These are phyloP conservation scores for Quercus phellos DNA, from an alignment of 331 rosid species.

Conservation along the genomic window DNA sequence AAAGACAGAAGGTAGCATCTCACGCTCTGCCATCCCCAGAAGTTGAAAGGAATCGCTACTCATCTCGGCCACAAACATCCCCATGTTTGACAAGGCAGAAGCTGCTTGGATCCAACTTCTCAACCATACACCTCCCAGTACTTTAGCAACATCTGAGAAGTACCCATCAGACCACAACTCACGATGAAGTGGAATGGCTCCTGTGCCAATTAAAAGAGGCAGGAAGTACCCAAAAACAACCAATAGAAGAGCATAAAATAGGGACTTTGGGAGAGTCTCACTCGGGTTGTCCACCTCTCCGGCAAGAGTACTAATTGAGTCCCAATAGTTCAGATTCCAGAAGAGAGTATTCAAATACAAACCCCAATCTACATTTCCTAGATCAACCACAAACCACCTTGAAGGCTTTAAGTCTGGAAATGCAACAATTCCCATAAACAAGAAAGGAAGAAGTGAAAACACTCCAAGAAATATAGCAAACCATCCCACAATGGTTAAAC, in stretches of 20 bases:
- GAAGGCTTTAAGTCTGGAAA: slow-evolving; percentile 41
- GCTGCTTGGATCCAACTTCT: slow-evolving; percentile 53
- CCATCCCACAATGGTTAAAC: slow-evolving; percentile 57
- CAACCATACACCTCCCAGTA: slow-evolving; percentile 53
- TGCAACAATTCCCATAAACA: slow-evolving; percentile 51
- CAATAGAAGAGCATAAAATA: slow-evolving; percentile 42
- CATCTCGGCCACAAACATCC: slow-evolving; percentile 65
- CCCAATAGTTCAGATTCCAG: slow-evolving; percentile 72
- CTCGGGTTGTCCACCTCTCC: slow-evolving; percentile 57
- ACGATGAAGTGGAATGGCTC: slow-evolving; percentile 39
- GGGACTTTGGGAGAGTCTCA: slow-evolving; percentile 52
- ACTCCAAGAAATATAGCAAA: slow-evolving; percentile 44
- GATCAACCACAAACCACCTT: slow-evolving; percentile 42
- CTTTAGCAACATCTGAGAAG: slow-evolving; percentile 46
- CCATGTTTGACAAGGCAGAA: slow-evolving; percentile 66
- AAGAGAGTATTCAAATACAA: slow-evolving; percentile 55
- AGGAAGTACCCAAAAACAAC: slow-evolving; percentile 44
- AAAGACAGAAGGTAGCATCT: slow-evolving; percentile 58
- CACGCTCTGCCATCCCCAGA: slow-evolving; percentile 56
- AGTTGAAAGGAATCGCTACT: slow-evolving; percentile 68
- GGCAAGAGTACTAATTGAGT: slow-evolving; percentile 52
- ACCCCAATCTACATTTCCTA: slow-evolving; percentile 41
- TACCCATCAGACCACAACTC: slow-evolving; percentile 53
- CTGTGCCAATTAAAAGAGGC: slow-evolving; percentile 52
- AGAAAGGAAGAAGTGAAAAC: slow-evolving; percentile 53